A percentile compares a stretch with the other conserved stretches of the same genome.
These are phyloP conservation scores for Fusarium cicatricum DNA, from an alignment of 2,329 filamentous ascomycete genomes.

Conservation along the genomic window DNA sequence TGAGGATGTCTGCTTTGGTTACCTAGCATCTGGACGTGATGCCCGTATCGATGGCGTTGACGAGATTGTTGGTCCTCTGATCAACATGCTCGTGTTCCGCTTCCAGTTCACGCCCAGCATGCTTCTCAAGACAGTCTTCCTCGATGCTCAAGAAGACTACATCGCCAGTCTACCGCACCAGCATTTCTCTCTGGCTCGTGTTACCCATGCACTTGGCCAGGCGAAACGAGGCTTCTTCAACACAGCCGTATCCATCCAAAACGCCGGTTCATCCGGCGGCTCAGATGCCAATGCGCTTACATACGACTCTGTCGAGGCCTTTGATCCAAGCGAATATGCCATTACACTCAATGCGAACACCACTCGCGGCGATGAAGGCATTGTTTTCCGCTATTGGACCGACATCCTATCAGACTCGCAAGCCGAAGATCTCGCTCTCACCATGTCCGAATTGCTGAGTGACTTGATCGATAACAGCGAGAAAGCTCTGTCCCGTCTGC, in stretches of 20 bases:
- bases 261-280: constrained; percentile 11
- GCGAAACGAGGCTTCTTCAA: constrained; percentile 43
- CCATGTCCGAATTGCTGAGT: constrained; percentile 27
- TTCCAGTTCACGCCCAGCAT: constrained; percentile 45
- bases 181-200: constrained; percentile 57
- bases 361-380: constrained; percentile 35
- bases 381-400: constrained; percentile 37
- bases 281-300: neutral
- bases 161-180: constrained; percentile 54
- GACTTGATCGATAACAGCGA: constrained; percentile 32
- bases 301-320: constrained; percentile 29
- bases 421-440: constrained; percentile 24
- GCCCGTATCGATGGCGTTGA: constrained; percentile 24
- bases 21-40: constrained; percentile 35
- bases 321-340: constrained; percentile 44
- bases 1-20: constrained; percentile 61
- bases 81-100: constrained; percentile 63
- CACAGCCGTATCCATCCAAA: constrained; percentile 47
- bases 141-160: constrained; percentile 36
- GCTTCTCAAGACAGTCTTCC: constrained; percentile 48
- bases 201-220: constrained; percentile 47
- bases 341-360: constrained; percentile 44
- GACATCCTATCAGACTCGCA: constrained; percentile 24
- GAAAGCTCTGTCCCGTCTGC: constrained; percentile 21
- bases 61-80: constrained; percentile 31